These are phyloP conservation scores for Euphorbia corollata DNA, from an alignment of 441 rosid species.

Conservation along the genomic window DNA sequence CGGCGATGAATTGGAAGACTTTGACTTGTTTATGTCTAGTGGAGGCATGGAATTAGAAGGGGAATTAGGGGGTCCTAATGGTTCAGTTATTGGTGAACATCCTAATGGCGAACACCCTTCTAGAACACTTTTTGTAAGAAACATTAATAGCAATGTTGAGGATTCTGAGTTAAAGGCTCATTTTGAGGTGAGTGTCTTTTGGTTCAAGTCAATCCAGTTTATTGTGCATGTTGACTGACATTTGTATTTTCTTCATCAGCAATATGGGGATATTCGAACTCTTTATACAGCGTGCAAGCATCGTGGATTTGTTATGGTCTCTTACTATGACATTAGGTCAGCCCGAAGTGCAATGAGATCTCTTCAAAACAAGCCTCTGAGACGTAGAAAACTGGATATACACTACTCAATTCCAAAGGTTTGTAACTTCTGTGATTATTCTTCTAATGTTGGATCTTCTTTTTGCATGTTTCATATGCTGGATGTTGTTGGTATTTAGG, in stretches of 20 bases:
- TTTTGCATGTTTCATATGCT: slow-evolving; percentile 6
- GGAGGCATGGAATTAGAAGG: slow-evolving; percentile 79
- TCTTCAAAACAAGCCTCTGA: slow-evolving; percentile 41
- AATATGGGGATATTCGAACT: slow-evolving; percentile 46
- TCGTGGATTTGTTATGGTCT: slow-evolving; percentile 53
- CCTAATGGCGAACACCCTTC: slow-evolving; percentile 49
- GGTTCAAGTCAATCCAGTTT: background rate
- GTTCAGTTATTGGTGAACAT: slow-evolving; percentile 37
- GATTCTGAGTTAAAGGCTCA: slow-evolving; percentile 51
- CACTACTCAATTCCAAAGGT: slow-evolving; percentile 58
- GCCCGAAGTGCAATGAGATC: slow-evolving; percentile 49
- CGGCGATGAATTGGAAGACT: slow-evolving; percentile 49
- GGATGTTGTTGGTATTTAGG: slow-evolving; percentile 32
- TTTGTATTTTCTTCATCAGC: slow-evolving; percentile 29
- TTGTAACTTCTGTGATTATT: slow-evolving; percentile 2
- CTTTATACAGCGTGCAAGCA: slow-evolving; percentile 53
- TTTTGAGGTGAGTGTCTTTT: slow-evolving; percentile 40
- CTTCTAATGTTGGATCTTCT: slow-evolving; percentile 12
- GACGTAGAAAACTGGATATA: slow-evolving; percentile 45
- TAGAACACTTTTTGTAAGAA: slow-evolving; percentile 54
- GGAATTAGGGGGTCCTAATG: slow-evolving; percentile 27
- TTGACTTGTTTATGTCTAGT: slow-evolving; percentile 58
- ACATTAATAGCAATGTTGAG: slow-evolving; percentile 50
- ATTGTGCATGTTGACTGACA: slow-evolving; percentile 9
- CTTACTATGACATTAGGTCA: slow-evolving; percentile 56